A percentile compares a stretch with the other conserved stretches of the same genome.
These are phyloP conservation scores for Phytophthora fragariaefolia DNA, from an alignment of 352 stramenopile species.

Conservation along the genomic window DNA sequence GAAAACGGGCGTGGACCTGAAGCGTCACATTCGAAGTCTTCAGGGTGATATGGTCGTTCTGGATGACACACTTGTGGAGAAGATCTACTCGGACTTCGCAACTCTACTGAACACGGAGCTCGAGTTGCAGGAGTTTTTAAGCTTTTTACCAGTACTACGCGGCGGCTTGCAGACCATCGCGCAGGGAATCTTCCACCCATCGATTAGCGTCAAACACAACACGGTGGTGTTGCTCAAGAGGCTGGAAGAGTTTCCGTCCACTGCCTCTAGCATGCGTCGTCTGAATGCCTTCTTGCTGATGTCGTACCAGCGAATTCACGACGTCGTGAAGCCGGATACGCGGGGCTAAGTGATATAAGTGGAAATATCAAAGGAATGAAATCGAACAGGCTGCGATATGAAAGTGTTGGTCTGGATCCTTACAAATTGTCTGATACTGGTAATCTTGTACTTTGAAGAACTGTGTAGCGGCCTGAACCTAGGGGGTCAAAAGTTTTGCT, in stretches of 20 bases:
- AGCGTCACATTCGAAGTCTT: conserved; percentile 80
- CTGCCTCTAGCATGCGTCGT: conserved; percentile 63
- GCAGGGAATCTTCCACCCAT: conserved; percentile 87
- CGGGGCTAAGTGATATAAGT: conserved; percentile 27
- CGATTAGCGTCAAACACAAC: conserved; percentile 91
- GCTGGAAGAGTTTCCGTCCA: conserved; percentile 83
- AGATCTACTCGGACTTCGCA: conserved; percentile 86
- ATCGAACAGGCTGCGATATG: conserved; percentile 6
- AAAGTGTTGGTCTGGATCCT: no score
- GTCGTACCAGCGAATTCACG: conserved; percentile 86
- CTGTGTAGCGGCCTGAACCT: no score
- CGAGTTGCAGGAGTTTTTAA: conserved; percentile 87
- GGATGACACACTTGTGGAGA: conserved; percentile 82
- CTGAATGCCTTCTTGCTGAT: conserved; percentile 87
- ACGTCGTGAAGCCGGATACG: conserved; percentile 69
- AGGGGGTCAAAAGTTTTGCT: conserved; percentile 52
- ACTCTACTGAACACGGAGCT: conserved; percentile 72
- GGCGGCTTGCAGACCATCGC: conserved; percentile 83
- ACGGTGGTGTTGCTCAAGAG: conserved; percentile 87
- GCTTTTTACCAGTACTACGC: conserved; percentile 77
- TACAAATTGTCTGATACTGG: no score
- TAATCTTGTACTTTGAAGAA: no score
- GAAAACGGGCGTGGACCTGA: conserved; percentile 81
- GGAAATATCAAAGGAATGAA: background rate
- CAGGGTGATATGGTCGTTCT: conserved; percentile 78